These are phyloP conservation scores for Melanomma pulvis-pyrius DNA, from an alignment of 495 filamentous ascomycete species.

Conservation along the genomic window DNA sequence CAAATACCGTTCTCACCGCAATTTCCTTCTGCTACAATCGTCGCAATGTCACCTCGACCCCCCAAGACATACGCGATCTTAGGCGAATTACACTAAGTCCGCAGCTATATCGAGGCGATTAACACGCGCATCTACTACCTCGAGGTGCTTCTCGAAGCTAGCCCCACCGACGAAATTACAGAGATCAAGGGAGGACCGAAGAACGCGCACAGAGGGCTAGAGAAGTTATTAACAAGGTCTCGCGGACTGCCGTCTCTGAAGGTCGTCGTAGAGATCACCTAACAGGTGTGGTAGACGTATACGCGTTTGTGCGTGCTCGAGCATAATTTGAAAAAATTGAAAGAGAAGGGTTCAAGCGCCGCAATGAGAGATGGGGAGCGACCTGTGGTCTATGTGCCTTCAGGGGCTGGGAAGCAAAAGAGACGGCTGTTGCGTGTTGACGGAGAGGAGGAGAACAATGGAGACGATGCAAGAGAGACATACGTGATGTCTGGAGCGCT, in stretches of 20 bases:
- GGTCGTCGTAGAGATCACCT: neutral
- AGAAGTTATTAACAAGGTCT: neutral
- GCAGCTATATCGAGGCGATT: constrained; percentile 6
- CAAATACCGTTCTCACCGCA: neutral
- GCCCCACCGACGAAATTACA: neutral
- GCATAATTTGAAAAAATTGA: neutral
- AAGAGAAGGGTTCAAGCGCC: neutral
- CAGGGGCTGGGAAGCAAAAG: neutral
- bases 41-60: neutral
- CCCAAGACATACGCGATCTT: constrained; percentile 7
- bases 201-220: constrained; percentile 1
- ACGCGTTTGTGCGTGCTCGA: neutral
- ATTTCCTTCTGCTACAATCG: neutral
- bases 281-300: constrained; percentile 3
- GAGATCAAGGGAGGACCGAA: neutral
- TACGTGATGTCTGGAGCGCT: neutral
- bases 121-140: constrained; percentile 8
- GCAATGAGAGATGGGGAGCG: neutral
- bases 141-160: neutral
- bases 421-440: neutral
- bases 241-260: neutral
- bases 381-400: neutral
- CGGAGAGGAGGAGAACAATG: neutral
- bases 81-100: constrained; percentile 19
- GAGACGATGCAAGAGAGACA: neutral